These are phyloP conservation scores for Alternaria longipes DNA, from an alignment of 2,329 filamentous ascomycete species.

Conservation along the genomic window DNA sequence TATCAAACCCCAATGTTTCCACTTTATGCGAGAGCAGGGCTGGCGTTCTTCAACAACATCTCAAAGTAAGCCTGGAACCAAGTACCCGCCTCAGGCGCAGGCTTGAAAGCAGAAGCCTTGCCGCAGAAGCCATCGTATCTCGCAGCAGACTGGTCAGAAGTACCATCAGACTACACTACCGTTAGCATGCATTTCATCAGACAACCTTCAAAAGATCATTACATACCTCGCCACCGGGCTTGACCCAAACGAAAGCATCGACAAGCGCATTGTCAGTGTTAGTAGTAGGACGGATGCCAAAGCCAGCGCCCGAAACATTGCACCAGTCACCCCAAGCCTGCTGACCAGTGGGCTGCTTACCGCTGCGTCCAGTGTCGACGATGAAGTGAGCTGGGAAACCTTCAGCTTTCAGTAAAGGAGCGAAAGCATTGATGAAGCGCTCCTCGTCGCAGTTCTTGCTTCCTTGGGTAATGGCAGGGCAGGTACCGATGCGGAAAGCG, in stretches of 20 bases:
- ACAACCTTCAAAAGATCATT: neutral
- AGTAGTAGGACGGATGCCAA: conserved; percentile 70
- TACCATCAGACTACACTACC: conserved; percentile 53
- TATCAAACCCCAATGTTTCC: accelerated
- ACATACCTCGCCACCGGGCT: conserved; percentile 66
- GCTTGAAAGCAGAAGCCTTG: conserved; percentile 63
- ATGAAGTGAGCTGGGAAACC: conserved; percentile 66
- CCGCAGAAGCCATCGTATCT: conserved; percentile 67
- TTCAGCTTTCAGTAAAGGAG: conserved; percentile 57
- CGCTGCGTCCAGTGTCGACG: conserved; percentile 64
- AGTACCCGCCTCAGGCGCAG: conserved; percentile 73
- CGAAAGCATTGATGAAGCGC: conserved; percentile 61
- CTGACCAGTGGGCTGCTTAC: conserved; percentile 67
- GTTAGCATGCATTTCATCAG: neutral
- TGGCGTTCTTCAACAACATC: conserved; percentile 48
- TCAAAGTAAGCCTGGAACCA: conserved; percentile 67
- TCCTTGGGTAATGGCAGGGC: conserved; percentile 56
- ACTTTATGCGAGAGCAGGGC: conserved; percentile 37
- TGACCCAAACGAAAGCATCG: conserved; percentile 76
- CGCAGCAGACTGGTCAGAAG: conserved; percentile 52
- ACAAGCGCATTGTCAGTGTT: conserved; percentile 66
- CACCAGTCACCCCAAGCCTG: conserved; percentile 73
- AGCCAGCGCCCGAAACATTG: conserved; percentile 70
- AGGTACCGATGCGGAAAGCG: conserved; percentile 58
- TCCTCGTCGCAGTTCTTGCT: conserved; percentile 64